These are phyloP conservation scores for Penicillium manginii DNA, from an alignment of 495 filamentous ascomycete species.

Conservation along the genomic window DNA sequence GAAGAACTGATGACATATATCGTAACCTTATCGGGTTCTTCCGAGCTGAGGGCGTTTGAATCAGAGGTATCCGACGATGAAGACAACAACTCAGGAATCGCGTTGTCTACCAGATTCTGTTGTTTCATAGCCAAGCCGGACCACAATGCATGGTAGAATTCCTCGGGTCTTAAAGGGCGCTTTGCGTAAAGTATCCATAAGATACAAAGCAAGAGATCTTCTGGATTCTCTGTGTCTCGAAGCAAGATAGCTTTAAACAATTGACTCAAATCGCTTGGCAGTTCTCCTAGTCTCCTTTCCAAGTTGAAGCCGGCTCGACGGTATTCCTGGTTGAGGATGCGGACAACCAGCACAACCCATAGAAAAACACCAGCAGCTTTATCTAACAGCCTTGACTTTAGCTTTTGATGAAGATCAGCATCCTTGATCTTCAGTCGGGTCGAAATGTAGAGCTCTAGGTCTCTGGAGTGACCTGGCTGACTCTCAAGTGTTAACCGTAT, in stretches of 20 bases:
- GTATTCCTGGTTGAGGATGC: slow-evolving; percentile 48
- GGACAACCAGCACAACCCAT: slow-evolving; percentile 51
- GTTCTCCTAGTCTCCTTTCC: slow-evolving; percentile 31
- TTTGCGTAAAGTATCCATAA: slow-evolving; percentile 43
- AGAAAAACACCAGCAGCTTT: slow-evolving; percentile 53
- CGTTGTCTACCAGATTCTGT: slow-evolving; percentile 13
- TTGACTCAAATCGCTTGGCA: slow-evolving; percentile 38
- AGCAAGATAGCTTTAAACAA: slow-evolving; percentile 45
- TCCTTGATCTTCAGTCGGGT: slow-evolving; percentile 27
- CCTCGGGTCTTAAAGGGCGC: slow-evolving; percentile 29
- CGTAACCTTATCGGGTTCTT: slow-evolving; percentile 9
- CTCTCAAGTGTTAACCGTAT: slow-evolving; percentile 32
- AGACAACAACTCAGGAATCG: slow-evolving; percentile 1
- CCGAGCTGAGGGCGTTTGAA: neutral
- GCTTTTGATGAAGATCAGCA: slow-evolving; percentile 8
- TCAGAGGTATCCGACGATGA: neutral
- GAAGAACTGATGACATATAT: slow-evolving; percentile 41
- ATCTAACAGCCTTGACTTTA: slow-evolving; percentile 32
- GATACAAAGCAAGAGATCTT: slow-evolving; percentile 36
- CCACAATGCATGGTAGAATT: slow-evolving; percentile 40
- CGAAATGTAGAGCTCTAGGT: slow-evolving; percentile 28
- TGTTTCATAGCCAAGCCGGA: slow-evolving; percentile 18
- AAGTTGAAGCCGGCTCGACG: slow-evolving; percentile 26
- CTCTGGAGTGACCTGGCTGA: slow-evolving; percentile 32
- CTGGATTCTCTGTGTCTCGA: slow-evolving; percentile 29